A percentile compares a stretch with the other conserved stretches of the same genome.
phyloP scores from a whole-genome alignment of 2,329 filamentous ascomycete species.

The Hirsutella thompsonii region DNA sequence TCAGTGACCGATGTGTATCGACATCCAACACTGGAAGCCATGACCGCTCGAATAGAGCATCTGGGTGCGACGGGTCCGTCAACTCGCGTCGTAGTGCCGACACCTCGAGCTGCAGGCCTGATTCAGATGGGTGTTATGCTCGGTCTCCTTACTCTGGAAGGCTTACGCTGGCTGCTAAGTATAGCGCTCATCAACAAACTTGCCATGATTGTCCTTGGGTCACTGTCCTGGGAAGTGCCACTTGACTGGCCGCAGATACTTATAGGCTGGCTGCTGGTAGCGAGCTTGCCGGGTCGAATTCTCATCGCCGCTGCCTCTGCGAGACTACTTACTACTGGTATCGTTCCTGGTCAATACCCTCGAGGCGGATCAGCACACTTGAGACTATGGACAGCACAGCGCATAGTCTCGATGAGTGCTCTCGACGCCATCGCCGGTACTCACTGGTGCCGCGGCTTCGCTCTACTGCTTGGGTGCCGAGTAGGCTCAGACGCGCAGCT shows the following conservation, averaged over 20 bases:
- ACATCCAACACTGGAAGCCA: constrained; percentile 6
- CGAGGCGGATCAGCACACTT: constrained; percentile 8
- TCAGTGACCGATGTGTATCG: constrained; percentile 11
- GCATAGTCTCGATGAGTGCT: constrained; percentile 4
- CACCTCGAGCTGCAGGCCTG: constrained; percentile 8
- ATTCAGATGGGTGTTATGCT: constrained; percentile 7
- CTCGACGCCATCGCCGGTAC: constrained; percentile 7
- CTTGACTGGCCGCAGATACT: neutral
- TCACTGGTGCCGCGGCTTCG: constrained; percentile 7
- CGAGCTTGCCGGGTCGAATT: constrained; percentile 6
- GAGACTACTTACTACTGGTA: constrained; percentile 5
- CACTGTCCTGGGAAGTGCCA: neutral
- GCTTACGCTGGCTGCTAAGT: neutral
- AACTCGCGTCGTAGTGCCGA: constrained; percentile 7
- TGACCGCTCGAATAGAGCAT: constrained; percentile 7
- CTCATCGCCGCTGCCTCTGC: constrained; percentile 5
- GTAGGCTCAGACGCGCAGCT: constrained; percentile 9
- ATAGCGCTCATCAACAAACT: neutral
- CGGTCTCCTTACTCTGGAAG: constrained; percentile 1
- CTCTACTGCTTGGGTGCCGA: constrained; percentile 8
- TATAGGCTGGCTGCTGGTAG: neutral
- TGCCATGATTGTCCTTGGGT: neutral
- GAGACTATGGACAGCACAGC: constrained; percentile 8
- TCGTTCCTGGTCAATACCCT: constrained; percentile 8
- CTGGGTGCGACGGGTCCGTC: constrained; percentile 5